Evolutionary conservation across 495 filamentous ascomycete genomes (phyloP), one percentile per base, ranked within the genome.

Genomic region (Chaetomidium leptoderma): DNA sequence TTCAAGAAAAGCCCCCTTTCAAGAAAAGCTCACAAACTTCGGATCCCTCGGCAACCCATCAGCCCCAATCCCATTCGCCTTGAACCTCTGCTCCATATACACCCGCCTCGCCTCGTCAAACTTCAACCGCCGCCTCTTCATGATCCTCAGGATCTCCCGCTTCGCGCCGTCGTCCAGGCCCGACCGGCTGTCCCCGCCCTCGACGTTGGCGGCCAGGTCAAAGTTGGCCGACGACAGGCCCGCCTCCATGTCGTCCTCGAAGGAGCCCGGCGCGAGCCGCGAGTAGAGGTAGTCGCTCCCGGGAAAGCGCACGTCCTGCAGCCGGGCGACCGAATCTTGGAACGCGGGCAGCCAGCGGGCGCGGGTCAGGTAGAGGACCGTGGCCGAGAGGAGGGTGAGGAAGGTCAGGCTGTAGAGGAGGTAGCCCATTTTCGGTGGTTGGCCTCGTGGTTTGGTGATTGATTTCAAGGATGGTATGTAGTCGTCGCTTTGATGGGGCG

Each of bases 11-110:
- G 7, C 21, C 24, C 9, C 16, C 14, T 27, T 27, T 68, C 51
- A 95, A 26, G 89, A 93, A 72, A 96, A 96, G 54, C 88, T 92
- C 11, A 96, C 90, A 68, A 95, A 95, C 77, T 95, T 96, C 55
- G 91, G 90, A 79, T 97, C 93, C 69, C 84, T 83, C 49, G 93
- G 93, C 65, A 83, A 74, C 33, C 95, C 93, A 71, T 97, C 95
- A 16, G 86, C 77, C 11, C 84, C 91, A 66, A 98, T 97, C 53
- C 87, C 86, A 65, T 95, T 90, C 67, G 84, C 89, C 63, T 80
- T 81, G 66, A 98, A 93, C 59, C 86, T 78, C 59, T 89, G 82
- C 76, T 95, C 85, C 65, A 88, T 92, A 65, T 87, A 92, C 21
- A 92, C 79, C 48, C 87, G 76, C 57, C 93, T 79, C 26, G 93